These are phyloP conservation scores for Dichotomopilus funicola DNA, from an alignment of 2,329 filamentous ascomycete genomes.

Conservation along the genomic window DNA sequence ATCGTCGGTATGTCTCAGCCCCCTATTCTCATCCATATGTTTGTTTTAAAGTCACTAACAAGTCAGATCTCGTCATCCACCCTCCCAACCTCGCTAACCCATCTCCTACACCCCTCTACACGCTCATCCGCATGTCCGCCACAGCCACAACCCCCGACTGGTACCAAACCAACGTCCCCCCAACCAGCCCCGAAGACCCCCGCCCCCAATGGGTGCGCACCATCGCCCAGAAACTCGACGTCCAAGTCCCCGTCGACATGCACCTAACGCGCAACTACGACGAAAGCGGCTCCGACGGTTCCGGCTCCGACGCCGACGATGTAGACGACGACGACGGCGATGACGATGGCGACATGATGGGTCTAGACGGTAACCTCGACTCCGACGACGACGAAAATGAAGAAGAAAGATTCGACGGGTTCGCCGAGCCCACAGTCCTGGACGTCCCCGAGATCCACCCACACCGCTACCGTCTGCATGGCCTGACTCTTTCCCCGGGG, in stretches of 20 bases:
- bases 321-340: constrained; percentile 18
- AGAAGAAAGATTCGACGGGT: constrained; percentile 6
- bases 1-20: constrained; percentile 36
- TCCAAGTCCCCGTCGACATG: constrained; percentile 39
- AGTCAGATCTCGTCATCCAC: constrained; percentile 43
- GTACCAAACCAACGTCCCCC: constrained; percentile 45
- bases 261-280: constrained; percentile 34
- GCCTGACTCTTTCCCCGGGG: constrained; percentile 45
- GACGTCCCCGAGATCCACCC: constrained; percentile 39
- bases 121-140: constrained; percentile 46
- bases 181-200: constrained; percentile 15
- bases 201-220: constrained; percentile 42
- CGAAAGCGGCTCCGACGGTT: constrained; percentile 18
- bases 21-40: background rate
- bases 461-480: constrained; percentile 48
- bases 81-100: constrained; percentile 29
- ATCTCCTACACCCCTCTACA: constrained; percentile 40
- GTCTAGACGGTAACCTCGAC: constrained; percentile 11
- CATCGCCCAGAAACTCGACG: constrained; percentile 39
- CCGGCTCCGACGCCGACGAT: constrained; percentile 10
- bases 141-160: constrained; percentile 45
- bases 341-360: constrained; percentile 16
- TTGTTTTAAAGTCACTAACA: background rate
- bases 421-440: constrained; percentile 10
- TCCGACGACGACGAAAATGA: constrained; percentile 18